These are phyloP conservation scores for Ilex aquifolium DNA, from an alignment of 257 asterid species.

Conservation along the genomic window DNA sequence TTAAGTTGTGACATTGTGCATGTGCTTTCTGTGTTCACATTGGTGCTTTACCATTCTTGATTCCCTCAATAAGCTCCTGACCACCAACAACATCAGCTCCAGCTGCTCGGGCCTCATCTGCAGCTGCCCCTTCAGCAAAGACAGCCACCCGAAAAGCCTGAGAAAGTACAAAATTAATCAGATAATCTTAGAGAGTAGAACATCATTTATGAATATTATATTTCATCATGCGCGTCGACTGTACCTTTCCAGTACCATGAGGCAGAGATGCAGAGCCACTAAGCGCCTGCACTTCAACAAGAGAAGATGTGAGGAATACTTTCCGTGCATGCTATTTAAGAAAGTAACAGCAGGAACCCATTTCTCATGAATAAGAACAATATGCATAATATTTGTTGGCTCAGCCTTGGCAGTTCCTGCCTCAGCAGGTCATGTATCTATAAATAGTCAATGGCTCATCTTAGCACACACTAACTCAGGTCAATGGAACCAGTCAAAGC, in stretches of 20 bases:
- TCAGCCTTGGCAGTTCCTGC: no score
- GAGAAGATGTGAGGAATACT: constrained; percentile 11
- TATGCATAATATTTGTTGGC: no score
- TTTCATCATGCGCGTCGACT: constrained; percentile 6
- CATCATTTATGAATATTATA: constrained; percentile 8
- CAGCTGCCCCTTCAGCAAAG: constrained; percentile 98
- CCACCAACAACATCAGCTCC: constrained; percentile 97
- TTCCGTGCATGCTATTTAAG: background rate
- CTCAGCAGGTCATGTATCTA: no score
- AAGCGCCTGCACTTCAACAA: constrained; percentile 64
- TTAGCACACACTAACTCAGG: no score
- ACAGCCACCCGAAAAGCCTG: constrained; percentile 79
- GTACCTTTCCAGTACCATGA: constrained; percentile 93
- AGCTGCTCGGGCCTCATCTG: constrained; percentile 90
- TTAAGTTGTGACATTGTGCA: no score
- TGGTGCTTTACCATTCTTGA: constrained; percentile 47
- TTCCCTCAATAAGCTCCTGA: constrained; percentile 73
- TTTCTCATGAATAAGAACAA: background rate
- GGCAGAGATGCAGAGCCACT: constrained; percentile 78
- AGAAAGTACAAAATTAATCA: constrained; percentile 23
- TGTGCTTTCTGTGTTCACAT: background rate
- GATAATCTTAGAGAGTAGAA: constrained; percentile 14
- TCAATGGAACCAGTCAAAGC: no score
- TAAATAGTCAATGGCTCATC: no score
- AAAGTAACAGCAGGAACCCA: background rate